Percentiles rank a stretch among this genome's conserved stretches.
Conservation (phyloP, 768 basidiomycete genomes). For the Suillus lakei region DNA sequence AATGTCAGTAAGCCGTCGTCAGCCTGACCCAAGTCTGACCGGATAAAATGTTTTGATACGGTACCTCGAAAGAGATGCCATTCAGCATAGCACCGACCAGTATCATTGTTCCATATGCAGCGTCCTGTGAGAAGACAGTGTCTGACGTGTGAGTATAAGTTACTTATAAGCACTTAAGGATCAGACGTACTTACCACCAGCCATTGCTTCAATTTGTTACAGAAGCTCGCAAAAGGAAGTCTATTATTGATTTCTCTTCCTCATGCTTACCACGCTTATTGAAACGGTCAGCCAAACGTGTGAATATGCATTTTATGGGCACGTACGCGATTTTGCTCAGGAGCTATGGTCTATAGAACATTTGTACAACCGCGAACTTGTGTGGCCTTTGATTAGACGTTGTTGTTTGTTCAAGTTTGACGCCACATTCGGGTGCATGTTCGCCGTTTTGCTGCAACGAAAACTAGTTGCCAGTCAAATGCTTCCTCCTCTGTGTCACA, state of each 20-base stretch:
- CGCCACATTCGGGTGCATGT: not conserved
- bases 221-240: not conserved
- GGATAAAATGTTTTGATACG: too few relatives aligned
- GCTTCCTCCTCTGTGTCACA: not conserved
- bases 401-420: not conserved
- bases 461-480: not conserved
- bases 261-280: not conserved
- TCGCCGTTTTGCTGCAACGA: not conserved
- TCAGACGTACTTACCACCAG: too few relatives aligned
- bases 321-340: not conserved
- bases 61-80: not conserved
- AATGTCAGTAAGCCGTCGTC: too few relatives aligned
- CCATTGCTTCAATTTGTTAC: too few relatives aligned
- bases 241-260: not conserved
- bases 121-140: not conserved
- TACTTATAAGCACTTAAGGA: too few relatives aligned
- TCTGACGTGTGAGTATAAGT: not conserved
- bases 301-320: not conserved
- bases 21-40: too few relatives aligned
- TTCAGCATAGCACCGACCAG: not conserved
- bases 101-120: too few relatives aligned
- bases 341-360: not conserved
- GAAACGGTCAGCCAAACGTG: not conserved
- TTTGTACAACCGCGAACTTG: not conserved
- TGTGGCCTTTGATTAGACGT: not conserved